These are phyloP conservation scores for Sarocladium brachiariae DNA, from an alignment of 2,329 filamentous ascomycete genomes.

Conservation along the genomic window DNA sequence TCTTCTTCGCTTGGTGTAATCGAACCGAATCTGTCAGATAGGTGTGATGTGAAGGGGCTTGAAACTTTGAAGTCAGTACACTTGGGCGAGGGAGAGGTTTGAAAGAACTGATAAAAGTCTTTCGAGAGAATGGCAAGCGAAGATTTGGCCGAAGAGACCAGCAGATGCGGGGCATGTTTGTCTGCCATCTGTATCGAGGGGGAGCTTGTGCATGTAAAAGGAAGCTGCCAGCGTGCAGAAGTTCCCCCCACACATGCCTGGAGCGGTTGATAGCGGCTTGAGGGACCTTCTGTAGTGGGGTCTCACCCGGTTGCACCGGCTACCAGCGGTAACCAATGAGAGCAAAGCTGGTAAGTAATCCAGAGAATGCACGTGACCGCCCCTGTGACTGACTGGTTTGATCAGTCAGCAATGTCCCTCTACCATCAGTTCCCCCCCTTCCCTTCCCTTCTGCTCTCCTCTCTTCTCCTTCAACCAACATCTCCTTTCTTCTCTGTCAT, in stretches of 20 bases:
- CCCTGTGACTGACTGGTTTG: too few species aligned
- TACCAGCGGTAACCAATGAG: conserved; percentile 9
- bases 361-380: neutral
- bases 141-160: conserved; percentile 16
- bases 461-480: conserved; percentile 17
- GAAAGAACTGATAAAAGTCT: conserved; percentile 16
- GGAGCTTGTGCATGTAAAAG: neutral
- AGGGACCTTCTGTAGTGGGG: neutral
- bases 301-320: neutral
- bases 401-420: conserved; percentile 3
- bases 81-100: conserved; percentile 16
- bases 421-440: conserved; percentile 8
- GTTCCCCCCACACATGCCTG: neutral
- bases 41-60: conserved; percentile 19
- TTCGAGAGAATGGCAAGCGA: conserved; percentile 15
- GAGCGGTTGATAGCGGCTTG: conserved; percentile 4
- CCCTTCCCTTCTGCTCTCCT: conserved; percentile 9
- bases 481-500: conserved; percentile 18
- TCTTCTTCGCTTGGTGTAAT: conserved; percentile 60
- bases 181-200: conserved; percentile 14
- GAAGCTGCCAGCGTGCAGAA: conserved; percentile 4
- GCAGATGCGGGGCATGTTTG: conserved; percentile 40
- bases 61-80: conserved; percentile 12
- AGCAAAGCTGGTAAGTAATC: neutral
- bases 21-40: conserved; percentile 49